Conservation (phyloP, 192 early-diverging fungal species). For the Jimgerdemannia lactiflua region DNA sequence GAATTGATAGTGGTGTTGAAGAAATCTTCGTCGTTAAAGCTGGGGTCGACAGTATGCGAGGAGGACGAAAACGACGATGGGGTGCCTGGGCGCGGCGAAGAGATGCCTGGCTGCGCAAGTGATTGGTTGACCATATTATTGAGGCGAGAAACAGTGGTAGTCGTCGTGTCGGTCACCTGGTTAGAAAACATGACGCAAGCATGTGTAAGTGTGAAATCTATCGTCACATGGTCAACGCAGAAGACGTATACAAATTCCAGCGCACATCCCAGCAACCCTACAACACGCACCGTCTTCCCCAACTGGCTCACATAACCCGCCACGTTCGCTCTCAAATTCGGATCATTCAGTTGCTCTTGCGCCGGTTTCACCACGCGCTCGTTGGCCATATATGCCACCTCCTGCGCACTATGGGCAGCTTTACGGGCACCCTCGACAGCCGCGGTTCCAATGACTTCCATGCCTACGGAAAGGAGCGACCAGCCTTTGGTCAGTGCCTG, state of each 20-base stretch:
- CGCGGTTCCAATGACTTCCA: slow-evolving; percentile 36
- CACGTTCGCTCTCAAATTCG: slow-evolving; percentile 61
- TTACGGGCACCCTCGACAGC: slow-evolving; percentile 48
- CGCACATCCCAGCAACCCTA: neutral
- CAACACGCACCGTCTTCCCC: slow-evolving; percentile 40
- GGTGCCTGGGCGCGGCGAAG: slow-evolving; percentile 7
- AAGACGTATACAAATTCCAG: too few relatives aligned
- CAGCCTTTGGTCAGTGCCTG: slow-evolving; percentile 68
- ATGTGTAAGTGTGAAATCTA: neutral
- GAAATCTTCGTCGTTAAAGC: slow-evolving; percentile 25
- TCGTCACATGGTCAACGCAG: too few relatives aligned
- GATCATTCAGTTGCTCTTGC: slow-evolving; percentile 57
- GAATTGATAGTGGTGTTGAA: slow-evolving; percentile 29
- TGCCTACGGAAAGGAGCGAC: slow-evolving; percentile 55
- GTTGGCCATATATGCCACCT: slow-evolving; percentile 45
- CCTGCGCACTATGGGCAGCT: slow-evolving; percentile 43
- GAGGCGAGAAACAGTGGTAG: neutral
- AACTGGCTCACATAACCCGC: slow-evolving; percentile 58
- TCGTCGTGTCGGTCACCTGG: neutral
- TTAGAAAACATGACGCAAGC: neutral
- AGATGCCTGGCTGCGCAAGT: neutral
- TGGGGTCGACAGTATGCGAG: neutral
- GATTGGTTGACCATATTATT: neutral
- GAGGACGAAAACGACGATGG: slow-evolving; percentile 1
- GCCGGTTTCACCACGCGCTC: slow-evolving; percentile 67